These are phyloP conservation scores for Daldinia caldariorum DNA, from an alignment of 495 filamentous ascomycete genomes.

Conservation along the genomic window DNA sequence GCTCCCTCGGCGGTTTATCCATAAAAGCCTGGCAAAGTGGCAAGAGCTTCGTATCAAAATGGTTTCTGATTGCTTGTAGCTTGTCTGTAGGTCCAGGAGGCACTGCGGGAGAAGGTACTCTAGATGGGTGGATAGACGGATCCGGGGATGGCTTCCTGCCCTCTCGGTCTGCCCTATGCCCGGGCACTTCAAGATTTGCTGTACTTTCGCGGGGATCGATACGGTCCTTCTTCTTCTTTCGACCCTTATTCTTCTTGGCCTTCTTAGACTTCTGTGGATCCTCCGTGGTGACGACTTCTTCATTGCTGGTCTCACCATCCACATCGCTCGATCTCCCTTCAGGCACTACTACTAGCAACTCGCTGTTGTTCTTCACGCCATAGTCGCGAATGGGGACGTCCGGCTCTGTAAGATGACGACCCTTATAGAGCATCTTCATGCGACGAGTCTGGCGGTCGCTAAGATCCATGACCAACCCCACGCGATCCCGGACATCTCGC, in stretches of 20 bases:
- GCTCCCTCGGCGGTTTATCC: conserved; percentile 71
- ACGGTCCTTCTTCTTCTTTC: conserved; percentile 55
- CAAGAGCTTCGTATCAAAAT: conserved; percentile 72
- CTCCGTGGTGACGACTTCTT: conserved; percentile 56
- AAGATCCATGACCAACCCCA: conserved; percentile 69
- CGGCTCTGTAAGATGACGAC: conserved; percentile 76
- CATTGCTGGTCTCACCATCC: conserved; percentile 63
- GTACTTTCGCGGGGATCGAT: conserved; percentile 52
- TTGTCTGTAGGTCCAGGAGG: conserved; percentile 70
- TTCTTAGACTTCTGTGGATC: conserved; percentile 48
- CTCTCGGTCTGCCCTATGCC: conserved; percentile 29
- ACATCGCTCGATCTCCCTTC: conserved; percentile 59
- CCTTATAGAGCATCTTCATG: conserved; percentile 85
- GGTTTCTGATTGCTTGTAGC: conserved; percentile 71
- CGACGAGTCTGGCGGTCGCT: conserved; percentile 61
- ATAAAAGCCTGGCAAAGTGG: conserved; percentile 74
- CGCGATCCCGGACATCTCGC: conserved; percentile 70
- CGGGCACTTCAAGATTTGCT: conserved; percentile 48
- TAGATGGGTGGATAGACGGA: conserved; percentile 44
- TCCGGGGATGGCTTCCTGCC: conserved; percentile 35
- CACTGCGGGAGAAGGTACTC: conserved; percentile 44
- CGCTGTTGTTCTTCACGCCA: conserved; percentile 80
- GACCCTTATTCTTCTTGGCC: conserved; percentile 56
- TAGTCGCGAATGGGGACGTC: conserved; percentile 72
- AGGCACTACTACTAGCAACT: conserved; percentile 68